Conservation (phyloP, 1,284 basidiomycete genomes). For the Leccinum subrobustum region DNA sequence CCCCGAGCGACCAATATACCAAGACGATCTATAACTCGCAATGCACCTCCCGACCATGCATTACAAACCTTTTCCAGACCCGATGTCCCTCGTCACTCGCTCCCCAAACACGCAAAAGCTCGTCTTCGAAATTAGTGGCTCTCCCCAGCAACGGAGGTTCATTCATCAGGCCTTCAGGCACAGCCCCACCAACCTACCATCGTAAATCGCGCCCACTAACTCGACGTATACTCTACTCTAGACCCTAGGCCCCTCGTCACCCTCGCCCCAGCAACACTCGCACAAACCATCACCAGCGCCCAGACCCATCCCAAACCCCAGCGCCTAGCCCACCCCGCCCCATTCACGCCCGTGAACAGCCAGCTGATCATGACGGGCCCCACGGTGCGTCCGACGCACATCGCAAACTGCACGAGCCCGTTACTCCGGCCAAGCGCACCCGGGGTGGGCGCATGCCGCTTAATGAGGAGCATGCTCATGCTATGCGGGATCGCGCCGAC, state of each 20-base stretch:
- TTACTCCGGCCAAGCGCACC: slow-evolving; percentile 20
- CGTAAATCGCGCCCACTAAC: neutral
- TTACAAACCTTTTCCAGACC: neutral
- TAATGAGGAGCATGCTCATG: slow-evolving; percentile 22
- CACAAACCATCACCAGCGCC: slow-evolving; percentile 17
- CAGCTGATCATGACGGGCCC: slow-evolving; percentile 19
- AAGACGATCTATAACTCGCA: neutral
- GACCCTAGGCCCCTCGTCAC: slow-evolving; percentile 16
- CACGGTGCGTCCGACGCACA: slow-evolving; percentile 23
- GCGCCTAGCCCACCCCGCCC: slow-evolving; percentile 16
- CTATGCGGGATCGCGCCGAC: slow-evolving; percentile 16
- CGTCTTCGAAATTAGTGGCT: neutral
- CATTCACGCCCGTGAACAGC: slow-evolving; percentile 24
- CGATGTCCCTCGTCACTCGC: neutral
- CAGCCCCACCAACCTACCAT: neutral
- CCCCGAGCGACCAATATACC: neutral
- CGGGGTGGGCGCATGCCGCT: slow-evolving; percentile 16
- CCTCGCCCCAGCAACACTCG: slow-evolving; percentile 15
- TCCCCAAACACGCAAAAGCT: no score
- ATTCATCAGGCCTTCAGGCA: neutral
- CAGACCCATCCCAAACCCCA: slow-evolving; percentile 18
- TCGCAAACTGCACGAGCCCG: slow-evolving; percentile 23
- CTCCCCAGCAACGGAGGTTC: neutral
- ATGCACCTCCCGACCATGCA: neutral
- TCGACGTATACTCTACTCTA: neutral